These are phyloP conservation scores for Penicillium sp. DNA, from an alignment of 2,329 filamentous ascomycete species.

Conservation along the genomic window DNA sequence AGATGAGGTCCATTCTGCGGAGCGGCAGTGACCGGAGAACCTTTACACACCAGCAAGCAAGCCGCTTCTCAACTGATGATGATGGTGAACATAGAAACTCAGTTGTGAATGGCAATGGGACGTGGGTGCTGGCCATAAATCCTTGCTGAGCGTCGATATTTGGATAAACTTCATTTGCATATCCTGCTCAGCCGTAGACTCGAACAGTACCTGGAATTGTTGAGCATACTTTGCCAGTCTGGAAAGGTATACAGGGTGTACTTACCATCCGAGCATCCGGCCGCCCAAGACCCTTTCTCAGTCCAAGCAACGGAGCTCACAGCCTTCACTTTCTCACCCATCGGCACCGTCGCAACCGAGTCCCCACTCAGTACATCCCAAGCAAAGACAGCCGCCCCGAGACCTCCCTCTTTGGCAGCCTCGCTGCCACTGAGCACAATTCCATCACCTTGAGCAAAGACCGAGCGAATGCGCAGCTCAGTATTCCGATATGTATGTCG, in stretches of 20 bases:
- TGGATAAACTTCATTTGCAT: no score
- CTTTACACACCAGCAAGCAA: no score
- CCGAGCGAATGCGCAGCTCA: slow-evolving; percentile 66
- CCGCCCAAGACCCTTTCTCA: slow-evolving; percentile 39
- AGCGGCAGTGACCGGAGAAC: no score
- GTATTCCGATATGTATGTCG: slow-evolving; percentile 52
- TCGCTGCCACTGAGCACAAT: slow-evolving; percentile 79
- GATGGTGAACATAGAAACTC: no score
- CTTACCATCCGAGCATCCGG: slow-evolving; percentile 41
- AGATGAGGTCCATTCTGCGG: no score
- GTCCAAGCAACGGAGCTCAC: slow-evolving; percentile 46
- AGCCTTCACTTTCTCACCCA: slow-evolving; percentile 38
- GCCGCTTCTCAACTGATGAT: no score
- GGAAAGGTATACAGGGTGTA: no score
- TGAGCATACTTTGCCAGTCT: background rate
- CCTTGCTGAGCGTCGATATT: no score
- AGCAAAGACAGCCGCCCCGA: slow-evolving; percentile 43
- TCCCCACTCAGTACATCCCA: slow-evolving; percentile 81
- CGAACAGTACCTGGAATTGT: slow-evolving; percentile 22
- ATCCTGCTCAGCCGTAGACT: slow-evolving; percentile 17
- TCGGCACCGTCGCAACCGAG: slow-evolving; percentile 55
- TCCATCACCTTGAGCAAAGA: slow-evolving; percentile 69
- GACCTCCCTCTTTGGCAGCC: slow-evolving; percentile 30
- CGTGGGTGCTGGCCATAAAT: no score
- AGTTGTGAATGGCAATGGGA: no score